phyloP scores from a whole-genome alignment of 306 rosid species.

The Lathyrus aphaca region DNA sequence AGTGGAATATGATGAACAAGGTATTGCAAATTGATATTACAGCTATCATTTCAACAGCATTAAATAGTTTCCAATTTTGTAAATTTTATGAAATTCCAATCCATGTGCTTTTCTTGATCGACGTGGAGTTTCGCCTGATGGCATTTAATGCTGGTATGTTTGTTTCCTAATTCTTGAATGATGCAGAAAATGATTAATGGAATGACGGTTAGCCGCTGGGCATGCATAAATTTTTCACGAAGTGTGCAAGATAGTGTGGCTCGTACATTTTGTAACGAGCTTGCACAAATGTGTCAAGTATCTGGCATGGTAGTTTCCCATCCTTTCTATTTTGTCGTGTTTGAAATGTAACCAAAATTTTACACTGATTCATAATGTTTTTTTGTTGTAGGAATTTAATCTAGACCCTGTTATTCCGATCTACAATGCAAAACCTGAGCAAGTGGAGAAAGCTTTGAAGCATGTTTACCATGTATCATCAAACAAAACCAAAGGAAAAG shows the following conservation, averaged over 20 bases:
- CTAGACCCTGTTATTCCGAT: conserved; percentile 79
- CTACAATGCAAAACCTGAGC: conserved; percentile 69
- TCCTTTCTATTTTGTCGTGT: conserved; percentile 29
- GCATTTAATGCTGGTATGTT: conserved; percentile 7
- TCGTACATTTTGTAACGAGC: conserved; percentile 82
- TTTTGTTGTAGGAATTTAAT: conserved; percentile 56
- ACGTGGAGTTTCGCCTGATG: not conserved
- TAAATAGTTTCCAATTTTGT: no score
- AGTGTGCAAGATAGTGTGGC: conserved; percentile 87
- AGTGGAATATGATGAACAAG: conserved; percentile 99
- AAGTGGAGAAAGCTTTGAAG: conserved; percentile 80
- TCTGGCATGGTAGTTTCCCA: conserved; percentile 86
- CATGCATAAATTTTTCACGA: conserved; percentile 92
- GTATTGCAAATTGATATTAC: conserved; percentile 42
- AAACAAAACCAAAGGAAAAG: conserved; percentile 62
- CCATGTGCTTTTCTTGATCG: not conserved
- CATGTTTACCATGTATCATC: conserved; percentile 70
- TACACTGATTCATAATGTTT: not conserved
- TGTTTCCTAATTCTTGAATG: conserved; percentile 30
- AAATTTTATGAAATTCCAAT: not conserved
- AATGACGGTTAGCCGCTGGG: conserved; percentile 96
- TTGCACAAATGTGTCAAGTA: conserved; percentile 96
- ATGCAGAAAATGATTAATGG: conserved; percentile 97
- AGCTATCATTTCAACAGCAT: no score
- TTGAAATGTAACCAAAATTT: not conserved